Base-by-base conservation (phyloP, 2,329 filamentous ascomycete species). In the Colletotrichum phormii region DNA sequence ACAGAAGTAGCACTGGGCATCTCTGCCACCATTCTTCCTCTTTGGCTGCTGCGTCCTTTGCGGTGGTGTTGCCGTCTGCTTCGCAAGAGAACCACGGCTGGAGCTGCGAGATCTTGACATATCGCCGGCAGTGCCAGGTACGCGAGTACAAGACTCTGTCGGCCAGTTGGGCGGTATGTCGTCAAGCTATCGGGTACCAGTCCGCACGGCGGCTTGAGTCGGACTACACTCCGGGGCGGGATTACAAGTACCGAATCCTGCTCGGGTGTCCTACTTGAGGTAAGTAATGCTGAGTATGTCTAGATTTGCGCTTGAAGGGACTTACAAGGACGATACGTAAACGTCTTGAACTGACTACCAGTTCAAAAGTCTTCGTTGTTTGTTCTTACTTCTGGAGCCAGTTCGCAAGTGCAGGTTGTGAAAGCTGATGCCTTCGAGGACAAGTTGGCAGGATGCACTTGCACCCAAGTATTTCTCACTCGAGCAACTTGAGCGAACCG, bases 1-100 rank as follows among this genome's bases (percentile, higher is more conserved):
- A 33, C 59, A 60, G 15, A 53, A 69, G 69, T 49, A 69, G 35
- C 35, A 60, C 15, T 29, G 35, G 9, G 33, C 18, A 9, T 61
- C n/a, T 24, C 35, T 37, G 24, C 37, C 18, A 24, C 12, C 42
- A 4, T 24, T 12, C 13, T 60, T 55, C n/a, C 22, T 53, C 9
- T 26, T 72, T 9, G n/a, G n/a, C 9, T 62, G 66, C 22, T 62
- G 54, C 13, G 26, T 18, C 26, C 18, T 29, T n/a, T 33, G 49
- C n/a, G 29, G 61, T 12, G 49, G 46, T 26, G 6, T 54, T 31
- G 29, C 24, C 33, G 31, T 12, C 49, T 37, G 49, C 31, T 64
- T 54, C 49, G 35, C 31, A 11, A 18, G 5, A 26, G 46, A 29
- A 4, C 35, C 29, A 5, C 35, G 22, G 11, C 18, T 54, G 22